phyloP scores from a whole-genome alignment of 306 rosid species.

The Delonix regia region DNA sequence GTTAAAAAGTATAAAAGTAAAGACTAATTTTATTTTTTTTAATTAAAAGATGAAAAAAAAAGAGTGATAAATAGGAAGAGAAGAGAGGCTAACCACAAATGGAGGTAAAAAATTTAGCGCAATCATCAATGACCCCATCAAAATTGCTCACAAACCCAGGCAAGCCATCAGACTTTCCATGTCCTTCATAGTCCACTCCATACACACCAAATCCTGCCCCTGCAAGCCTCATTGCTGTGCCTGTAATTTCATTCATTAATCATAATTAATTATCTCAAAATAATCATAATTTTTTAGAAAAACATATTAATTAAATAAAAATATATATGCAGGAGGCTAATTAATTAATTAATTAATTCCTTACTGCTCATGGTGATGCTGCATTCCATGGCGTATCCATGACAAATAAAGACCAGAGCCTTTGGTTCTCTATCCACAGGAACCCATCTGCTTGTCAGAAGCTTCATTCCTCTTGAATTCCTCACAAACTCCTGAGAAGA shows the following conservation, averaged over 20 bases:
- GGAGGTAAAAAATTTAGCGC: constrained; percentile 50
- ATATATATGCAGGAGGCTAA: background rate
- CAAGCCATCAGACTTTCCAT: constrained; percentile 84
- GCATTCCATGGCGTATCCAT: constrained; percentile 97
- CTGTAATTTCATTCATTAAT: constrained; percentile 28
- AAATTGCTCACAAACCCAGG: constrained; percentile 57
- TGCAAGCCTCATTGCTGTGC: constrained; percentile 73
- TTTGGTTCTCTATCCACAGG: constrained; percentile 65
- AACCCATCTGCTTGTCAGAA: constrained; percentile 70
- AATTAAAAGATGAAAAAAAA: background rate
- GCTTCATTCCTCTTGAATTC: constrained; percentile 70
- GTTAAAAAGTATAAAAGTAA: too few relatives aligned
- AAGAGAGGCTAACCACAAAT: constrained; percentile 55
- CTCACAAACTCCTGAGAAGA: constrained; percentile 60
- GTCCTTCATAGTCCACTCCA: constrained; percentile 92
- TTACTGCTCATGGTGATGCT: constrained; percentile 84
- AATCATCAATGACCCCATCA: constrained; percentile 60
- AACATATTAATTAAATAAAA: too few relatives aligned
- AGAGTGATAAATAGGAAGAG: background rate
- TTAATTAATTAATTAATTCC: background rate
- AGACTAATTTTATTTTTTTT: too few relatives aligned
- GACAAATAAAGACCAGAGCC: constrained; percentile 72
- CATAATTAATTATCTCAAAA: background rate
- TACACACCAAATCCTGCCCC: constrained; percentile 68
- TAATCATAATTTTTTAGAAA: too few relatives aligned